Evolutionary conservation across 2,329 filamentous ascomycete genomes (phyloP).

Genomic region (Sporothrix dimorphospora): DNA sequence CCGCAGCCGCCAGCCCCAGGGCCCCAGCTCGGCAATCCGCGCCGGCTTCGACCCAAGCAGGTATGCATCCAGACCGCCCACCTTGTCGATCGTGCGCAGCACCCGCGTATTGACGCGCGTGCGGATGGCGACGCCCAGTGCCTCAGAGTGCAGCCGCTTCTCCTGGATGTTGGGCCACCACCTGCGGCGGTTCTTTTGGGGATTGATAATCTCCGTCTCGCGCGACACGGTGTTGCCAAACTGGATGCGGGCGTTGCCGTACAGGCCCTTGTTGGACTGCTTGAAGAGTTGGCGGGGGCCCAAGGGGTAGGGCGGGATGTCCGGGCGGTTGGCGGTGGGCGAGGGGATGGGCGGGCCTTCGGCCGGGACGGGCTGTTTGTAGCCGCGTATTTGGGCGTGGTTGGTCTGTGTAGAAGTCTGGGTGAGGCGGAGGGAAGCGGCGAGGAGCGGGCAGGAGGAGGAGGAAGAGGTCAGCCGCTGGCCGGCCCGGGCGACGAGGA

Average conservation of each 20-base stretch:
- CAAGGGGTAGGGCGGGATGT: conserved; percentile 70
- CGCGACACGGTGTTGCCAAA: conserved; percentile 78
- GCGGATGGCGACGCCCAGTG: conserved; percentile 65
- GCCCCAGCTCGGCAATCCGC: conserved; percentile 82
- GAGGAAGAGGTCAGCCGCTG: not conserved
- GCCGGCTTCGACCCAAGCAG: conserved; percentile 77
- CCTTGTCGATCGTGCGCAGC: conserved; percentile 75
- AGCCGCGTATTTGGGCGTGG: conserved; percentile 35
- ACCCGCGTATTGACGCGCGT: conserved; percentile 71
- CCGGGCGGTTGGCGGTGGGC: conserved; percentile 46
- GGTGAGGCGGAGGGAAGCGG: not conserved
- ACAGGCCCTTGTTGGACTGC: conserved; percentile 76
- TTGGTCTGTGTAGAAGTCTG: conserved; percentile 42
- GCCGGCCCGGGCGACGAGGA: conserved; percentile 23
- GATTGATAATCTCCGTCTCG: conserved; percentile 58
- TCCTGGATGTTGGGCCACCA: conserved; percentile 77
- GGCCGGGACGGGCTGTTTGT: conserved; percentile 37
- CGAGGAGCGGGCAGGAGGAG: not conserved
- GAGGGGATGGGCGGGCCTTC: conserved; percentile 48
- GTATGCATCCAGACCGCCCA: conserved; percentile 90
- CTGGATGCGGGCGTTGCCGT: conserved; percentile 70
- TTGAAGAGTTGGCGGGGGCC: conserved; percentile 73
- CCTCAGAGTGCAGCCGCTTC: conserved; percentile 67
- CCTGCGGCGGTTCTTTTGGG: conserved; percentile 65
- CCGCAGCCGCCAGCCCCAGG: conserved; percentile 85